Base-by-base conservation (phyloP, 176 grass and related monocot species). In the Pontederia crassipes region DNA sequence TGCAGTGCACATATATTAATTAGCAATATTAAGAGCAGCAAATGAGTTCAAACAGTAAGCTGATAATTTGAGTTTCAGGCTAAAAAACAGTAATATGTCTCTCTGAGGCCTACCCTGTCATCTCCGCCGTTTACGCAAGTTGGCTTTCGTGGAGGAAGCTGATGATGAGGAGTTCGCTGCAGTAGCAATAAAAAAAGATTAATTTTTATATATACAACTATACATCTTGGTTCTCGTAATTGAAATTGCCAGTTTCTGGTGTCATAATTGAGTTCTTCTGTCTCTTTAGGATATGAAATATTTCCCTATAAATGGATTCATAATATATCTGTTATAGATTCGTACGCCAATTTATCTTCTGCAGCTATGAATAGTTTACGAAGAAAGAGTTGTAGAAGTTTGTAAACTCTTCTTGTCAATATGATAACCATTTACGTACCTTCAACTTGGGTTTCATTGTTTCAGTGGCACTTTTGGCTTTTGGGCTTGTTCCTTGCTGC, bases 371-470 rank as follows among this genome's bases (percentile, higher is more conserved):
- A 28, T 40, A 52, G 51, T 48, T 60, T 52, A 73, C 6, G 59
- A 17, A 46, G 65, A 66, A 16, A 66, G 17, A 47, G 48, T 11
- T 45, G 55, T 64, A 65, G 50, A 54, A 54, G 16, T 54, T 16
- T 54, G n/a, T 15, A 6, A 54, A 15, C 51, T 54, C 11, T 16
- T 54, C 5, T 16, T 54, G 51, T 15, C 8, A 12, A 9, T 2
- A 61, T 8, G 59, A 77, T 16, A 46, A 67, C 79, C 65, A 24
- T 48, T 12, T 12, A 35, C 2, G 18, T 48, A 92, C 93, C 84
- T 92, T 88, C 8, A 97, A 78, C 68, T 97, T 97, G 63, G 93
- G 93, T 46, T 97, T 97, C 56, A 97, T 76, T 57, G 78, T 83
- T 57, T 97, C 93, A 4, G 77, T 72, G 16, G 76, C 81, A 32